phyloP scores from a whole-genome alignment of 2,329 filamentous ascomycete species.

The Talaromyces sp. region DNA sequence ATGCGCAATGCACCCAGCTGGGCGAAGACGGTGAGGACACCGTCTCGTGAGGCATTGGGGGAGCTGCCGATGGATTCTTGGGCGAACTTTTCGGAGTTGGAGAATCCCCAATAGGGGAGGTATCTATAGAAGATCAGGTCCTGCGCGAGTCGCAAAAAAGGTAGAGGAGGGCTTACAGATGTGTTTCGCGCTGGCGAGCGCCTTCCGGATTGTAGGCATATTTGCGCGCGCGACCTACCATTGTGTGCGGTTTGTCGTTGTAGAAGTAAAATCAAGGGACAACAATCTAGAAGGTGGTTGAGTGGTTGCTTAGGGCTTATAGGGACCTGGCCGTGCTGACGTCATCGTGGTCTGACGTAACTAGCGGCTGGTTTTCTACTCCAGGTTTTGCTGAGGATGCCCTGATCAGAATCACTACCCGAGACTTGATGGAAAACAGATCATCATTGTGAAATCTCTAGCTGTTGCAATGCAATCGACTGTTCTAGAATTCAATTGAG shows the following conservation, averaged over 20 bases:
- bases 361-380: too few species aligned
- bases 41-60: constrained; percentile 25
- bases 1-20: constrained; percentile 49
- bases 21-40: constrained; percentile 49
- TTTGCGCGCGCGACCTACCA: background rate
- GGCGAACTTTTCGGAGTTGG: background rate
- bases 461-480: too few species aligned
- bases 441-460: too few species aligned
- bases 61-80: background rate
- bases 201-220: background rate
- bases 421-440: too few species aligned
- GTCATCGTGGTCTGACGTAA: too few species aligned
- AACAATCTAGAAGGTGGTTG: background rate
- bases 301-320: background rate
- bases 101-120: background rate
- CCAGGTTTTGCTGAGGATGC: too few species aligned
- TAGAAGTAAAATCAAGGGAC: background rate
- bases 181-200: background rate
- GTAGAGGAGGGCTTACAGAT: background rate
- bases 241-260: background rate
- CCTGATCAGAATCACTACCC: too few species aligned
- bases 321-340: too few species aligned
- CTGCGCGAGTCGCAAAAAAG: background rate
- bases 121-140: background rate
- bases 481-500: too few species aligned